Conservation (phyloP, 2,329 filamentous ascomycete genomes). For the Phaeophleospora eucalypticola region DNA sequence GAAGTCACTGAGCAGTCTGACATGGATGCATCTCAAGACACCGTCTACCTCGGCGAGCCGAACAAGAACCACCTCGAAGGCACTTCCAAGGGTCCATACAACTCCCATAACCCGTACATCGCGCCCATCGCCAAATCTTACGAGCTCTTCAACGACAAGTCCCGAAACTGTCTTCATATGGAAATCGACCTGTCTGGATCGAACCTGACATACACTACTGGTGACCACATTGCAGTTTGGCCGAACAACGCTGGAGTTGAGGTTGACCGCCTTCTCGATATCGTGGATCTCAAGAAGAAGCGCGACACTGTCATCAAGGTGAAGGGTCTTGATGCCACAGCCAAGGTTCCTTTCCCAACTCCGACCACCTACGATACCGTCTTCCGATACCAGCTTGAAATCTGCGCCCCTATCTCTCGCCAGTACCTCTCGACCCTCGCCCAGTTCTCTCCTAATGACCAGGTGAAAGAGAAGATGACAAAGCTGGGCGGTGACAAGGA, state of each 20-base stretch:
- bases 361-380: slow-evolving; percentile 95
- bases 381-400: slow-evolving; percentile 92
- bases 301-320: slow-evolving; percentile 78
- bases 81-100: slow-evolving; percentile 79
- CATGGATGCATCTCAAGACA: slow-evolving; percentile 67
- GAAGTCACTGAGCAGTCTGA: slow-evolving; percentile 66
- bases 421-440: slow-evolving; percentile 87
- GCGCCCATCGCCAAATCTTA: slow-evolving; percentile 87
- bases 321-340: slow-evolving; percentile 88
- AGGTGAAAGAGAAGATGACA: slow-evolving; percentile 79
- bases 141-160: slow-evolving; percentile 84
- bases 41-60: slow-evolving; percentile 92
- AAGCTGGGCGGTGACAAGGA: slow-evolving; percentile 91
- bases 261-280: slow-evolving; percentile 80
- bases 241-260: slow-evolving; percentile 90
- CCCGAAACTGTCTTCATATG: slow-evolving; percentile 93
- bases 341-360: slow-evolving; percentile 95
- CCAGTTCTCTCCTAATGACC: slow-evolving; percentile 82
- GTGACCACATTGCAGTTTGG: slow-evolving; percentile 96
- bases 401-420: slow-evolving; percentile 90
- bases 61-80: slow-evolving; percentile 78
- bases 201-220: slow-evolving; percentile 89
- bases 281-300: slow-evolving; percentile 73
- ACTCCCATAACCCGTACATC: slow-evolving; percentile 82
- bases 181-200: slow-evolving; percentile 88